phyloP scores from a whole-genome alignment of 2,329 filamentous ascomycete species.

The Zymoseptoria brevis region DNA sequence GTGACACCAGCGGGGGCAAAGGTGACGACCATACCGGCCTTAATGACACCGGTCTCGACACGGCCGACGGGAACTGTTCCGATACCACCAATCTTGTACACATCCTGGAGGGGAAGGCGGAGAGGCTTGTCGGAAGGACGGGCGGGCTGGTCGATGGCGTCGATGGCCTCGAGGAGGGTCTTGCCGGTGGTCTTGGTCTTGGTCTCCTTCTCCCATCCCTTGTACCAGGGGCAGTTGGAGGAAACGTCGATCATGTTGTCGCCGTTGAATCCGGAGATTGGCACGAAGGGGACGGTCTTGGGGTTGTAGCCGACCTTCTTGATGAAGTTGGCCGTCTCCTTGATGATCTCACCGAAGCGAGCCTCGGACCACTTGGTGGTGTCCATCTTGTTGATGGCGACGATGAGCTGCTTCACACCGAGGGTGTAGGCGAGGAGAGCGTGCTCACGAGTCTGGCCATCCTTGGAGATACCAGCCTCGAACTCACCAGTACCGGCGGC shows the following conservation, averaged over 20 bases:
- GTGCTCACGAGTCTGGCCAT: conserved; percentile 99
- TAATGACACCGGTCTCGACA: conserved; percentile 99
- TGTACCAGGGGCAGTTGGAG: conserved; percentile 99
- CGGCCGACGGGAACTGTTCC: conserved; percentile 99
- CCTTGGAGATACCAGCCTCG: conserved; percentile 99
- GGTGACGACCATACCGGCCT: conserved; percentile 82
- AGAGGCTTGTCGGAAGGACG: conserved; percentile 99
- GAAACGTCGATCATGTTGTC: conserved; percentile 97
- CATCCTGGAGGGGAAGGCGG: conserved; percentile 99
- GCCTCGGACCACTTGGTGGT: conserved; percentile 96
- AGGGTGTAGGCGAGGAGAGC: conserved; percentile 99
- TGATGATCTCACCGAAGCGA: conserved; percentile 98
- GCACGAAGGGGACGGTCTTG: conserved; percentile 96
- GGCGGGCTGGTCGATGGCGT: conserved; percentile 83
- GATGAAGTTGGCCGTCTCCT: conserved; percentile 99
- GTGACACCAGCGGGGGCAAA: conserved; percentile 98
- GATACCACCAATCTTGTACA: conserved; percentile 99
- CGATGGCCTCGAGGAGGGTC: conserved; percentile 98
- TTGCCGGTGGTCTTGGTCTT: conserved; percentile 84
- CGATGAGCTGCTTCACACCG: conserved; percentile 99
- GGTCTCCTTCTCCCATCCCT: conserved; percentile 99
- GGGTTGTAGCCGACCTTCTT: conserved; percentile 99
- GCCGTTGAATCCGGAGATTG: conserved; percentile 99
- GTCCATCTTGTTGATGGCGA: conserved; percentile 99
- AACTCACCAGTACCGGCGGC: conserved; percentile 99